phyloP scores from a whole-genome alignment of 2,329 filamentous ascomycete species.

The Pyrenochaeta sp. region DNA sequence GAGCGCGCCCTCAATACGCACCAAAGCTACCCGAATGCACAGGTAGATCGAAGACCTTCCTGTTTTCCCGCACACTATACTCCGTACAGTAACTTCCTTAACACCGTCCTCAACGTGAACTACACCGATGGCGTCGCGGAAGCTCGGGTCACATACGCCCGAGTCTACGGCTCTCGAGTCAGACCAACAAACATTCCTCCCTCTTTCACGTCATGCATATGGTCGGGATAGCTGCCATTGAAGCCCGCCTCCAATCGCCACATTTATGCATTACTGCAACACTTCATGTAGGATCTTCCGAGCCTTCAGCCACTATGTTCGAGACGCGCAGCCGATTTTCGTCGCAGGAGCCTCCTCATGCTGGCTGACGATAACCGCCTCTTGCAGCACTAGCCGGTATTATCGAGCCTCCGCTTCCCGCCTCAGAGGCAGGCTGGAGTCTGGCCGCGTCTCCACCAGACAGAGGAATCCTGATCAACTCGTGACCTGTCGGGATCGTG shows the following conservation, averaged over 20 bases:
- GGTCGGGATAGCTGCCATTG: slow-evolving; percentile 11
- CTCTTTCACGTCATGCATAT: not conserved
- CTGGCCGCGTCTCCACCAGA: slow-evolving; percentile 14
- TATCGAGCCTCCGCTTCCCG: slow-evolving; percentile 16
- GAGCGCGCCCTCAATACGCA: not conserved
- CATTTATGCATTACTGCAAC: slow-evolving; percentile 20
- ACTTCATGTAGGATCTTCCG: slow-evolving; percentile 13
- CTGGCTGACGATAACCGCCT: slow-evolving; percentile 28
- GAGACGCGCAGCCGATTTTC: slow-evolving; percentile 21
- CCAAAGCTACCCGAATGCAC: not conserved
- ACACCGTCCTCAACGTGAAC: not conserved
- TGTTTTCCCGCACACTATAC: not conserved
- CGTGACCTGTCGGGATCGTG: slow-evolving; percentile 17
- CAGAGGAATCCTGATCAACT: slow-evolving; percentile 15
- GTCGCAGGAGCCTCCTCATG: slow-evolving; percentile 11
- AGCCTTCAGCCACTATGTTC: slow-evolving; percentile 21
- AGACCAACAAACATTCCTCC: not conserved
- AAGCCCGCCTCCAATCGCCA: slow-evolving; percentile 6
- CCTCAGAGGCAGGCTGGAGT: slow-evolving; percentile 17
- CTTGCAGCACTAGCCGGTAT: slow-evolving; percentile 18
- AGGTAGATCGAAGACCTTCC: not conserved
- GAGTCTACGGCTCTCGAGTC: not conserved
- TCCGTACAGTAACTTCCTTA: not conserved
- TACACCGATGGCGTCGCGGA: not conserved
- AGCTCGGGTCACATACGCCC: not conserved